Base-by-base conservation (phyloP, 208 protist genomes). In the Spongospora subterranea region DNA sequence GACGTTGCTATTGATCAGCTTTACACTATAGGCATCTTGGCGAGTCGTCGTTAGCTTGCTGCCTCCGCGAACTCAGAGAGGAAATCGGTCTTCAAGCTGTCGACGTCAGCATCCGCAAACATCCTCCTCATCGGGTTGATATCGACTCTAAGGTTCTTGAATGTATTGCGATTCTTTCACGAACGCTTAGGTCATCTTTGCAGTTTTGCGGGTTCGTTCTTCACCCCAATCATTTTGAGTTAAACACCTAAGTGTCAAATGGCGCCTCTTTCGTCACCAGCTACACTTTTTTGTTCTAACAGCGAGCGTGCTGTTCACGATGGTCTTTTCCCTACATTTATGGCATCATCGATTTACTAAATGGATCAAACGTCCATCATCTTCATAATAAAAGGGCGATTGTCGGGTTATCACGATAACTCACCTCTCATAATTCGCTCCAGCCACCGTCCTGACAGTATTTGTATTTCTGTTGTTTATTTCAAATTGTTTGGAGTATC, bases 171-270 rank as follows among this genome's bases (percentile, higher is more conserved):
- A 60, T 60, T 60, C 24, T 60, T 29, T 60, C 50, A 60, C 24
- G 50, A 60, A 24, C 50, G 50, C 6, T 60, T 60, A 6, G 6
- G 50, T 29, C 50, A 60, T 29, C 24, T 60, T 60, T 60, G 6
- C 50, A 82, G 71, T 82, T 82, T 35, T 82, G 71, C 71, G 71
- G 17, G 71, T 82, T 82, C 71, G 13, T 82, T n/a, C n/a, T 82
- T 6, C 35, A 82, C n/a, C 71, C 71, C 6, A 43, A 43, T 43
- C 71, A 82, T 82, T 43, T 82, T n/a, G n/a, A n/a, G n/a, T n/a
- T n/a, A n/a, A n/a, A n/a, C n/a, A n/a, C n/a, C n/a, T n/a, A n/a
- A n/a, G n/a, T n/a, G n/a, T n/a, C n/a, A n/a, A n/a, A n/a, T n/a
- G n/a, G n/a, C n/a, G n/a, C n/a, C n/a, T n/a, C n/a, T n/a, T n/a